A percentile compares a stretch with the other conserved stretches of the same genome.
phyloP scores from a whole-genome alignment of 2,329 filamentous ascomycete species.

The Xylariaceae sp. region DNA sequence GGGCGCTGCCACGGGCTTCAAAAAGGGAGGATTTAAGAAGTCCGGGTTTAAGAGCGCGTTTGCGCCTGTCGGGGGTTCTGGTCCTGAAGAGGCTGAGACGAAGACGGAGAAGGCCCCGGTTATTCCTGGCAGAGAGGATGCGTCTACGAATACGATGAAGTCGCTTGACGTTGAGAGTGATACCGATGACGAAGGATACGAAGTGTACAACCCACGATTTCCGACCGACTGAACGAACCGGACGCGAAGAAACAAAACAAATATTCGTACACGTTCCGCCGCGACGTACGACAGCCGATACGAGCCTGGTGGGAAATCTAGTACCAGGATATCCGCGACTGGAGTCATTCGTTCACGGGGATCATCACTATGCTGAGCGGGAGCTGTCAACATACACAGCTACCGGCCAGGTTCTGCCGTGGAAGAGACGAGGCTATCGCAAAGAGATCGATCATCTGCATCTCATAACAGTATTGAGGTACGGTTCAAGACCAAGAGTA shows the following conservation, averaged over 20 bases:
- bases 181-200: constrained; percentile 66
- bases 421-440: not conserved
- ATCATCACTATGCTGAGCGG: not conserved
- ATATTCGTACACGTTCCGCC: not conserved
- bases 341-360: too few species aligned
- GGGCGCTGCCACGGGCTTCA: constrained; percentile 43
- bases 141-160: constrained; percentile 8
- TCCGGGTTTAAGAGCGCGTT: constrained; percentile 78
- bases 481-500: not conserved
- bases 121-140: constrained; percentile 23
- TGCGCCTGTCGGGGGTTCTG: constrained; percentile 46
- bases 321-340: not conserved
- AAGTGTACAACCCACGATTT: constrained; percentile 57
- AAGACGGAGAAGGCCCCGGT: constrained; percentile 33
- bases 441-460: not conserved
- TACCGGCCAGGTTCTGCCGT: not conserved
- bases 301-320: not conserved
- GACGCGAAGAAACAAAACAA: not conserved
- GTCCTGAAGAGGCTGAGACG: constrained; percentile 39
- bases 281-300: not conserved
- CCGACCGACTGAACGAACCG: constrained; percentile 51
- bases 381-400: not conserved
- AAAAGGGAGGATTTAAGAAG: constrained; percentile 72
- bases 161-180: constrained; percentile 50
- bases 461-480: not conserved